Percentiles rank a stretch among this genome's conserved stretches.
Evolutionary conservation across 2,329 filamentous ascomycete genomes (phyloP).

Genomic region (Colletotrichum chlorophyti): DNA sequence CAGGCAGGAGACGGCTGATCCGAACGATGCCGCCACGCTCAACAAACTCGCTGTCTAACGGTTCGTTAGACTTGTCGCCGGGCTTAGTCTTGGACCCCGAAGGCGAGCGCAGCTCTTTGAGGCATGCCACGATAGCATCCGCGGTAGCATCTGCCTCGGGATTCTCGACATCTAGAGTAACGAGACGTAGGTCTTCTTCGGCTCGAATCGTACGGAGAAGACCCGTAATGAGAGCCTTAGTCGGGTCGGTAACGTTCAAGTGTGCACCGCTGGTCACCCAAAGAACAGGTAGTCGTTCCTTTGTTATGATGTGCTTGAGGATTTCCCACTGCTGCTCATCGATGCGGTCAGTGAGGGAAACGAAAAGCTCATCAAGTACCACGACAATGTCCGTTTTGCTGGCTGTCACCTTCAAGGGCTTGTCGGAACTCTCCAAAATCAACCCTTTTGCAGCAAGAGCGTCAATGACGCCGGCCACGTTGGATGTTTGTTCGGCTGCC

Average conservation of each 20-base stretch:
- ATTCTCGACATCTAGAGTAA: neutral
- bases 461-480: too few relatives aligned
- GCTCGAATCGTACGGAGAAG: neutral
- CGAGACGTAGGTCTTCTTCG: neutral
- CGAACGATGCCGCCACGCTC: slow-evolving; percentile 35
- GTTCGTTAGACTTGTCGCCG: too few relatives aligned
- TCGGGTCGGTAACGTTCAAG: slow-evolving; percentile 30
- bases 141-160: neutral
- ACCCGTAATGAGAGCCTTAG: slow-evolving; percentile 19
- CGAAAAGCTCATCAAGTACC: slow-evolving; percentile 19
- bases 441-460: too few relatives aligned
- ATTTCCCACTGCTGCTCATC: slow-evolving; percentile 30
- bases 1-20: slow-evolving; percentile 34
- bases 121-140: neutral
- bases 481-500: too few relatives aligned
- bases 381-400: too few relatives aligned
- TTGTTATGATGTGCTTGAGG: slow-evolving; percentile 31
- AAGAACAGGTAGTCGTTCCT: slow-evolving; percentile 28
- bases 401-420: too few relatives aligned
- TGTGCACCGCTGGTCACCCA: slow-evolving; percentile 37
- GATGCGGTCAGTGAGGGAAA: slow-evolving; percentile 5
- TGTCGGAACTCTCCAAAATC: too few relatives aligned
- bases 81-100: too few relatives aligned
- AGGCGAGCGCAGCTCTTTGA: neutral
- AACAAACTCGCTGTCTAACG: slow-evolving; percentile 34